These are phyloP conservation scores for Termitomyces sp. DNA, from an alignment of 768 basidiomycete species.

Conservation along the genomic window DNA sequence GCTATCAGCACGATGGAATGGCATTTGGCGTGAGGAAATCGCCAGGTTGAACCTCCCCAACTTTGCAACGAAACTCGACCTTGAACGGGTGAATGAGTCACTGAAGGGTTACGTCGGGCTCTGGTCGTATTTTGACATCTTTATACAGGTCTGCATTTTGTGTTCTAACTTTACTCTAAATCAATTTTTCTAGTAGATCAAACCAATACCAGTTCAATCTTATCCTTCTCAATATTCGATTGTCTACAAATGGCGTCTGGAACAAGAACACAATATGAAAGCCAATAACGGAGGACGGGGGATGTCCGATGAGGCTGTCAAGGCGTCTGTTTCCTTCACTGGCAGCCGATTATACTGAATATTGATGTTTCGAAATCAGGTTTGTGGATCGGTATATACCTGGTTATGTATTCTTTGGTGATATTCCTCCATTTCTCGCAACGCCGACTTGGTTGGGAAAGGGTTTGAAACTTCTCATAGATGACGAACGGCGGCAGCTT, in stretches of 20 bases:
- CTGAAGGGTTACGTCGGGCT: constrained; percentile 58
- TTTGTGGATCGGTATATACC: constrained; percentile 95
- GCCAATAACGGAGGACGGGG: constrained; percentile 77
- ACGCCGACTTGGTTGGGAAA: constrained; percentile 31
- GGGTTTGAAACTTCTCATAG: constrained; percentile 52
- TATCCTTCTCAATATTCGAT: constrained; percentile 37
- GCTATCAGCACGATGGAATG: constrained; percentile 52
- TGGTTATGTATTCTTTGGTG: constrained; percentile 84
- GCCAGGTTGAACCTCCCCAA: constrained; percentile 29
- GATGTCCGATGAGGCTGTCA: constrained; percentile 78
- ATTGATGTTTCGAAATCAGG: constrained; percentile 29
- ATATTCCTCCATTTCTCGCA: constrained; percentile 24
- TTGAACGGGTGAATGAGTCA: constrained; percentile 60
- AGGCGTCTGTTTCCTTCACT: constrained; percentile 43
- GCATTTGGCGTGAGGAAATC: constrained; percentile 37
- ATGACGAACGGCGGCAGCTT: constrained; percentile 47
- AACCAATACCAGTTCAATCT: constrained; percentile 18
- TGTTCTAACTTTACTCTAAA: neutral
- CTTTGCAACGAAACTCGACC: constrained; percentile 44
- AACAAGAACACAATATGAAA: constrained; percentile 93
- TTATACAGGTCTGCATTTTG: constrained; percentile 60
- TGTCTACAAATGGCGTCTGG: constrained; percentile 83
- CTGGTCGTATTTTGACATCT: constrained; percentile 70
- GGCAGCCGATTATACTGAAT: neutral
- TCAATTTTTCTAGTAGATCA: constrained; percentile 12